A percentile compares a stretch with the other conserved stretches of the same genome.
Conservation (phyloP, 306 rosid genomes). For the Arachis hypogaea region DNA sequence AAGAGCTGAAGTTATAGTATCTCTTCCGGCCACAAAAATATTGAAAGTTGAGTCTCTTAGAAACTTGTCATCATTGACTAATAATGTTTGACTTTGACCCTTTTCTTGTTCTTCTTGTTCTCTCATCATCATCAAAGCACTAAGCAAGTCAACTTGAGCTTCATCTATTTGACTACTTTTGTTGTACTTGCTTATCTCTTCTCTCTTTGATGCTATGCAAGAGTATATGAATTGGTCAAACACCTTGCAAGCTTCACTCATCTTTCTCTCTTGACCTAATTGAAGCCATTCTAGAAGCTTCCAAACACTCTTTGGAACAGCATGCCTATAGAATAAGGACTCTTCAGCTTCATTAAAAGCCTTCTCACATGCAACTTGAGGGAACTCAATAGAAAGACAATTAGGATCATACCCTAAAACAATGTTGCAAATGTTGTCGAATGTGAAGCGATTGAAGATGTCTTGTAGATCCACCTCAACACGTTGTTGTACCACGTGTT, state of each 20-base stretch:
- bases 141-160: constrained; percentile 35
- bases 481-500: constrained; percentile 21
- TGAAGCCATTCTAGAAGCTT: constrained; percentile 47
- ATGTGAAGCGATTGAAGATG: constrained; percentile 44
- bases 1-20: constrained; percentile 51
- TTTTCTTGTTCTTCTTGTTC: background rate
- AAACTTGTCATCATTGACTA: constrained; percentile 38
- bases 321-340: constrained; percentile 41
- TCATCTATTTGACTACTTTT: background rate
- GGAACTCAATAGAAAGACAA: constrained; percentile 45
- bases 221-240: constrained; percentile 44
- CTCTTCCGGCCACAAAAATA: constrained; percentile 53
- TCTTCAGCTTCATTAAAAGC: constrained; percentile 49
- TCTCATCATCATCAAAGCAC: constrained; percentile 32
- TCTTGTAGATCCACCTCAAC: constrained; percentile 44
- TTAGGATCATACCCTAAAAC: constrained; percentile 51
- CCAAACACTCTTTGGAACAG: constrained; percentile 43
- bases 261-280: constrained; percentile 46
- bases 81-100: no score
- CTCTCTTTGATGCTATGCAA: constrained; percentile 36
- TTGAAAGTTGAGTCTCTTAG: constrained; percentile 49
- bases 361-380: constrained; percentile 36
- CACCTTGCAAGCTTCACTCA: constrained; percentile 34
- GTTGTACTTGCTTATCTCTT: background rate
- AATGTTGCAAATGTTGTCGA: constrained; percentile 45